Percentiles rank a stretch among this genome's conserved stretches.
These are phyloP conservation scores for Tulasnella sp. DNA, from an alignment of 768 basidiomycete species.

Conservation along the genomic window DNA sequence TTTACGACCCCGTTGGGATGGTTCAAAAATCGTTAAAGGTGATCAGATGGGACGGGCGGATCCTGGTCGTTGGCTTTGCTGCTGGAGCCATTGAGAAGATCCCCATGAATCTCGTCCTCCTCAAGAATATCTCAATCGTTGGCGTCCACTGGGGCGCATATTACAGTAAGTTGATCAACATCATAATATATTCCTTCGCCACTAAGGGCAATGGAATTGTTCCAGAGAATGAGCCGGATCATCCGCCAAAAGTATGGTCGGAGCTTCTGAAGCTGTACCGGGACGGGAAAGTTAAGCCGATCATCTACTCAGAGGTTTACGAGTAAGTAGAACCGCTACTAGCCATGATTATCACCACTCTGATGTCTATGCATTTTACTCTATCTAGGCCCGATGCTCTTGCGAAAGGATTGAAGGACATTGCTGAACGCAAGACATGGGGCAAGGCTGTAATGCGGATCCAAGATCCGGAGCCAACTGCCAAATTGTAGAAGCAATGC, in stretches of 20 bases:
- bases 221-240: constrained; percentile 54
- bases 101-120: constrained; percentile 61
- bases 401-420: constrained; percentile 55
- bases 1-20: constrained; percentile 79
- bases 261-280: constrained; percentile 62
- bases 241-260: constrained; percentile 59
- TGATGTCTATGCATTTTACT: background rate
- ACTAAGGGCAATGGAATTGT: background rate
- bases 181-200: background rate
- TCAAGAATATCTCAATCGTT: constrained; percentile 77
- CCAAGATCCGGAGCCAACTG: constrained; percentile 28
- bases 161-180: constrained; percentile 35
- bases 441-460: constrained; percentile 75
- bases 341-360: background rate
- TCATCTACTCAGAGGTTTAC: constrained; percentile 60
- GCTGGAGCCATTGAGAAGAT: constrained; percentile 81
- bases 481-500: background rate
- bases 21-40: constrained; percentile 84
- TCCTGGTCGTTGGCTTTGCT: constrained; percentile 89
- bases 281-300: constrained; percentile 53
- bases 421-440: constrained; percentile 83
- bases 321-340: constrained; percentile 19
- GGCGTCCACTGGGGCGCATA: constrained; percentile 88
- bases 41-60: constrained; percentile 88
- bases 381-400: constrained; percentile 47